Percentiles rank a stretch among this genome's conserved stretches.
Conservation (phyloP, 176 grass and related monocot genomes). For the Secale cereale region DNA sequence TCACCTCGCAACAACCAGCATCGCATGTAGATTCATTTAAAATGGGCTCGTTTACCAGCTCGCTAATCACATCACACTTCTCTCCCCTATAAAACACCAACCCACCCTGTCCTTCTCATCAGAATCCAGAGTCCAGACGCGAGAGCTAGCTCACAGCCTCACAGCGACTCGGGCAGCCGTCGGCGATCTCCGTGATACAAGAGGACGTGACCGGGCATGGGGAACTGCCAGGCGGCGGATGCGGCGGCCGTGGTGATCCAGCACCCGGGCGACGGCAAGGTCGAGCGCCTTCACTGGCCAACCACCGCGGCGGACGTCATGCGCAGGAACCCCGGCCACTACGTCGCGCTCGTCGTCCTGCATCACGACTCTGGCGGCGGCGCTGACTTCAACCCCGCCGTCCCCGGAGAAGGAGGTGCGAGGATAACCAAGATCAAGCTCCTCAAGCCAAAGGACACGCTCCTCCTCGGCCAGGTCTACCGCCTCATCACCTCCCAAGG, state of each 20-base stretch:
- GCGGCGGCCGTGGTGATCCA: conserved; percentile 65
- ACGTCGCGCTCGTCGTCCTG: conserved; percentile 58
- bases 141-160: background rate
- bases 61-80: conserved; percentile 5
- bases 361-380: background rate
- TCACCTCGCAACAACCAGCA: conserved; percentile 4
- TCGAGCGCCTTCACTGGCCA: conserved; percentile 55
- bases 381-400: background rate
- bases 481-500: conserved; percentile 91
- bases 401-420: background rate
- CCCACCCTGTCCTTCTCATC: background rate
- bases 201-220: conserved; percentile 24
- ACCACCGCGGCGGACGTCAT: conserved; percentile 56
- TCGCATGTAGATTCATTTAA: background rate
- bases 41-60: background rate
- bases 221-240: conserved; percentile 80
- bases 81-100: conserved; percentile 18
- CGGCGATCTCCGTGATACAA: background rate
- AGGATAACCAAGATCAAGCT: conserved; percentile 80
- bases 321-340: conserved; percentile 68
- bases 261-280: conserved; percentile 60
- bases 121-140: background rate
- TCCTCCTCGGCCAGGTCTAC: conserved; percentile 78
- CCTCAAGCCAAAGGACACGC: conserved; percentile 69
- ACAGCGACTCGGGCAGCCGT: background rate